phyloP scores from a whole-genome alignment of 257 asterid species.

The Paulownia fortunei region DNA sequence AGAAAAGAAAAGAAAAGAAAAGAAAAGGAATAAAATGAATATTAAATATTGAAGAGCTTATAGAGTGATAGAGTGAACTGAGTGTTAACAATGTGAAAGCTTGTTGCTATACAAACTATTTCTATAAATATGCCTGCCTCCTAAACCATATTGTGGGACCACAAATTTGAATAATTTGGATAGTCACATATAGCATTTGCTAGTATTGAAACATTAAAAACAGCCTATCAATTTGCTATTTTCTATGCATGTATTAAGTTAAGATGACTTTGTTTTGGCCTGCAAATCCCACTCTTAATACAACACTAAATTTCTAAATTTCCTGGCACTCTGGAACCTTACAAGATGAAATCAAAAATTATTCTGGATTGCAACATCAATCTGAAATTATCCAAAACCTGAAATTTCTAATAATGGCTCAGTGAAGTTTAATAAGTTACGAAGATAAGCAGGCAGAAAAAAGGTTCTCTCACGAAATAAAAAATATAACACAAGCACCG shows the following conservation, averaged over 20 bases:
- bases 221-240: neutral
- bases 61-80: constrained; percentile 9
- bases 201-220: neutral
- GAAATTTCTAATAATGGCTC: neutral
- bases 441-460: constrained; percentile 19
- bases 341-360: neutral
- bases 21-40: no score
- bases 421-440: neutral
- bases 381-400: constrained; percentile 16
- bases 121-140: neutral
- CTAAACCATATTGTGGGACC: constrained; percentile 6
- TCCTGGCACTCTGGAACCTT: neutral
- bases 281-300: neutral
- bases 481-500: neutral
- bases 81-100: neutral
- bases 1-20: no score
- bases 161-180: neutral
- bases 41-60: constrained; percentile 10
- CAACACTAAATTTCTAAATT: constrained; percentile 1
- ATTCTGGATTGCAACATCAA: neutral
- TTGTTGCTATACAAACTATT: neutral
- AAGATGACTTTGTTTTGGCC: neutral
- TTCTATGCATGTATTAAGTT: neutral
- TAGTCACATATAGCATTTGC: neutral
- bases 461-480: neutral